Evolutionary conservation across 2,329 filamentous ascomycete genomes (phyloP), one percentile per base, ranked within the genome.

Genomic region (Aspergillus sp.): DNA sequence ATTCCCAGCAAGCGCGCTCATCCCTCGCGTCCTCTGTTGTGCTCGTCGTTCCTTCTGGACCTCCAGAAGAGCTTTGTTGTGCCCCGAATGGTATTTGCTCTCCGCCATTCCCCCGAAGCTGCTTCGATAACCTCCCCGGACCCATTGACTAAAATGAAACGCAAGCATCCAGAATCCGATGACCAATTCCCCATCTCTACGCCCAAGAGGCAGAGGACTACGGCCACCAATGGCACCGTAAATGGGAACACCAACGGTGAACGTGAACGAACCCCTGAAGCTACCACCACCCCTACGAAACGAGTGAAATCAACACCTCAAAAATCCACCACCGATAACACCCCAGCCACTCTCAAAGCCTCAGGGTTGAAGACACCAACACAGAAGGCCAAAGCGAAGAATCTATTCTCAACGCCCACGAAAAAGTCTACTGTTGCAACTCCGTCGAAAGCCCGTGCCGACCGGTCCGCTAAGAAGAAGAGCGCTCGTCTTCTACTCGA

Each of bases 401-500:
- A 72, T 4, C 57, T 79, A 19, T 79, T 80, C 58, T 70, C 76
- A 10, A 80, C 79, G 1, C 77, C 79, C 30, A 76, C 71, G 17
- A 78, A 77, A 59, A 57, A 63, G 5, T 67, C 67, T 3, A 57
- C 48, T 9, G 64, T 63, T 38, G 65, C 65, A 17, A 91, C 89
- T 1, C 89, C 91, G 0, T 85, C 85, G 39, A 84, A 87, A 66
- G 82, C 84, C 45, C 86, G 84, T 65, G 90, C 90, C 19, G 92
- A 97, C 76, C 87, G 90, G 52, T 97, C 93, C 5, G 94, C 93
- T 2, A 87, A 90, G 69, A 88, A 88, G 70, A 97, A 97, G 81
- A 96, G 91, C 73, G 90, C 90, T 21, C 84, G 88, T 55, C 86
- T 87, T 3, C 79, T 97, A 55, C 88, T 96, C 39, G 87, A 93